Base-by-base conservation (phyloP, 179 eudicot species). In the Nepenthes alata region DNA sequence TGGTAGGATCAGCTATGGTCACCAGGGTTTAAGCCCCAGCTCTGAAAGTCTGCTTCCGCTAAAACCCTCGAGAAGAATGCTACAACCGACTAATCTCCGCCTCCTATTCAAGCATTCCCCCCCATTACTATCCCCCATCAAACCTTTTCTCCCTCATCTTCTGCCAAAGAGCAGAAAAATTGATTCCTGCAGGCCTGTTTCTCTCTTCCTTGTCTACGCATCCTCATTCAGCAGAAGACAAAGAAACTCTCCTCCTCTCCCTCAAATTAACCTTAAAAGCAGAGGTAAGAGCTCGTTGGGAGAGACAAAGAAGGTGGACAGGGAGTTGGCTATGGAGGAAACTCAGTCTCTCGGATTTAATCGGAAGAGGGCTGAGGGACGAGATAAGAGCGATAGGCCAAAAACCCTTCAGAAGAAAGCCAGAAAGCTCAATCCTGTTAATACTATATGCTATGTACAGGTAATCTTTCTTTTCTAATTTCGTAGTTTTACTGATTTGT, bases 371-470 rank as follows among this genome's bases (percentile, higher is more conserved):
- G 96, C 98, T 13, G 93, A 83, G 69, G 98, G 95, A 1, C 75
- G 63, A 58, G 98, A 93, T 72, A 79, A 78, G 64, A 70, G 62
- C 16, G 82, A 80, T 57, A 67, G 72, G 69, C 85, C 88, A 11
- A 83, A 64, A 71, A 65, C 63, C 47, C 83, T 83, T 53, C 75
- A 77, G n/a, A 74, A 80, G 63, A 89, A 86, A 76, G 71, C 59
- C 60, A 57, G 88, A 12, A 89, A 67, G 62, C 85, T 86, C 37
- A 86, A 89, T 67, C 93, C 98, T 70, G 73, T 75, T 55, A 89
- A 79, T 67, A 93, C 96, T 35, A 85, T 77, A 55, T 78, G 78
- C 13, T 93, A 89, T 78, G 78, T 83, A 61, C 98, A 93, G 96
- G 98, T 91, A 66, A 13, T 5, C 37, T 54, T 14, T 34, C 14